Base-by-base conservation (phyloP, 2,329 filamentous ascomycete species). In the Calonectria montana region DNA sequence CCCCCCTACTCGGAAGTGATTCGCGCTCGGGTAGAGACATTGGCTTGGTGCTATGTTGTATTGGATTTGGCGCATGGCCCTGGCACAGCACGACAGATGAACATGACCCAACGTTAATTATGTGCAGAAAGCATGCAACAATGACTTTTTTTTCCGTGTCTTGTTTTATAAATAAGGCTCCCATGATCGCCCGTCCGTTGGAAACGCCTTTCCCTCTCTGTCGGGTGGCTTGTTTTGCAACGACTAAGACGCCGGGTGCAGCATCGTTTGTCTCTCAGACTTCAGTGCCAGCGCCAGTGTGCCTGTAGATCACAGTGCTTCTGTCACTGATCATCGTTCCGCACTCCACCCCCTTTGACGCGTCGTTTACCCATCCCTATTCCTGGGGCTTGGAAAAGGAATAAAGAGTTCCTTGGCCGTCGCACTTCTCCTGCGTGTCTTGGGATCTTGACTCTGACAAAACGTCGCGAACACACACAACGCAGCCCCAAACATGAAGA, bases 401-500 rank as follows among this genome's bases (percentile, higher is more conserved):
- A 37, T 50, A 50, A 53, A 65, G 12, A n/a, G 8, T 45, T 41
- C 23, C 59, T 63, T 35, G 16, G 5, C 39, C 37, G 41, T 63
- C 37, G n/a, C 6, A 10, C 15, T 41, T 35, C 43, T 29, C 23
- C 29, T 35, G 12, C 37, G 39, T 47, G 35, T 31, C 35, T 43
- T 31, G 18, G 37, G 27, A 6, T 37, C 9, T 35, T 21, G 39
- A 59, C 21, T 43, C 29, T 29, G 13, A 12, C 9, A 37, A 37
- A 37, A 9, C 39, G 39, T 16, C 23, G 12, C 23, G 43, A 55
- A 45, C 39, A 53, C 47, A 21, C 35, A 45, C 9, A 35, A 72
- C 25, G 12, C 62, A 16, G 65, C 27, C 45, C 6, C 64, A 55
- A 78, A 41, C 72, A 85, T 84, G 83, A 84, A 82, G 82, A 76